Evolutionary conservation across 345 rosid genomes (phyloP).

Genomic region (Adansonia digitata): DNA sequence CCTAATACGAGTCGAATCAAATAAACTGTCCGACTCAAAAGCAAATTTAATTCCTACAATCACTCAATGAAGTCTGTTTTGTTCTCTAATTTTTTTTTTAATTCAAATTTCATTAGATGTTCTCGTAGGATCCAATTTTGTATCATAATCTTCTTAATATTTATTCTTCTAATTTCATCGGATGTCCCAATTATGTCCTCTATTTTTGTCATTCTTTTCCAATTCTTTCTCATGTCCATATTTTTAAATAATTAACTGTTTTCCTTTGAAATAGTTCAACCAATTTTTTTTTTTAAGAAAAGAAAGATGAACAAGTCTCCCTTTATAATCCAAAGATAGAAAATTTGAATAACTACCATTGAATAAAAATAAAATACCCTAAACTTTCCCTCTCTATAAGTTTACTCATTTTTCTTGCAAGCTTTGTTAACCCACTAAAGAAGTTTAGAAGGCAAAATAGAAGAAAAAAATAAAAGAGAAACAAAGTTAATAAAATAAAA

Average conservation of each 20-base stretch:
- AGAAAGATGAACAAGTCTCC: not conserved
- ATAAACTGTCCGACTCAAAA: too few species aligned
- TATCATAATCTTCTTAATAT: too few species aligned
- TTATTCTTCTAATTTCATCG: too few species aligned
- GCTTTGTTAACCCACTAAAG: not conserved
- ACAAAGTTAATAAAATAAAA: not conserved
- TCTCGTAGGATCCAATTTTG: too few species aligned
- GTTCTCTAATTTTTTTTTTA: not conserved
- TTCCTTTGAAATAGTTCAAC: too few species aligned
- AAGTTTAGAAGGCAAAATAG: too few species aligned
- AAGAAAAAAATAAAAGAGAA: not conserved
- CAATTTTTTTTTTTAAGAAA: too few species aligned
- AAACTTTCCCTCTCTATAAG: not conserved
- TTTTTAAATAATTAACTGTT: not conserved
- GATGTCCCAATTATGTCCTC: not conserved
- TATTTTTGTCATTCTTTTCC: not conserved
- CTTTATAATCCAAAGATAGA: not conserved
- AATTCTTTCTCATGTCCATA: not conserved
- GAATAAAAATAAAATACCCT: not conserved
- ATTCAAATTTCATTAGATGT: too few species aligned
- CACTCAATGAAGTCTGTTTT: too few species aligned
- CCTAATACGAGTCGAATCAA: too few species aligned
- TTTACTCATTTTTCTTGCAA: not conserved
- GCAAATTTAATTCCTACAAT: too few species aligned
- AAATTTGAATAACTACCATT: not conserved